Evolutionary conservation across 2,329 filamentous ascomycete species (phyloP), one percentile per base, ranked within the genome.

Genomic region (Davidsoniella neocaledoniae): DNA sequence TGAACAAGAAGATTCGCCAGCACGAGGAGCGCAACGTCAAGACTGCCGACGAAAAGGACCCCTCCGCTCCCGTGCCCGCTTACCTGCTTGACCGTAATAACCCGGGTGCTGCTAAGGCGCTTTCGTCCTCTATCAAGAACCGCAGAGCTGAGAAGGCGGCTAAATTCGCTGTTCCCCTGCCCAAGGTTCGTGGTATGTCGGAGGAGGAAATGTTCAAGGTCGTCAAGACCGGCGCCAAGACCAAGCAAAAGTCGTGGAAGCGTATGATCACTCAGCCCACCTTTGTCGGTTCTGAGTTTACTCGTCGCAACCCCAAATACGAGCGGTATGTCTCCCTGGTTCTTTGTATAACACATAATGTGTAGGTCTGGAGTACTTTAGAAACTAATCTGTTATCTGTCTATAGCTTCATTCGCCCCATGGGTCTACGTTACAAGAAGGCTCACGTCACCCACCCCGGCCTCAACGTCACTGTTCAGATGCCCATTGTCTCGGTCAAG

Each of bases 161-260:
- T 46, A 85, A 90, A 62, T 96, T 95, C 64, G 77, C 76, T 29
- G 91, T 96, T 38, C 91, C 91, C 1, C 66, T 98, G 60, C 91
- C 91, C 36, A 95, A 94, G 69, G 91, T 96, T 42, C 78, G 85
- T 60, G 90, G 86, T 56, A 95, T 96, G 58, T 80, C 77, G 57
- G 90, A 96, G 70, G 86, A 94, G 72, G 90, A 94, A 70, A 90
- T 95, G 83, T 96, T 96, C 73, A 90, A 86, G 68, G 88, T 94
- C 12, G 79, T 96, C 60, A 87, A 87, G 70, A 96, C 90, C 29
- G 90, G 91, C 59, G 93, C 93, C 77, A 95, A 94, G 74, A 86
- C 81, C 2, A 73, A 80, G 51, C 87, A 93, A 76, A 93, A 91
- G 73, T 73, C 72, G 51, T 76, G 81, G 81, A 84, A 84, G 69